Conservation (phyloP, 208 protist species). For the Crithidia thermophila region DNA sequence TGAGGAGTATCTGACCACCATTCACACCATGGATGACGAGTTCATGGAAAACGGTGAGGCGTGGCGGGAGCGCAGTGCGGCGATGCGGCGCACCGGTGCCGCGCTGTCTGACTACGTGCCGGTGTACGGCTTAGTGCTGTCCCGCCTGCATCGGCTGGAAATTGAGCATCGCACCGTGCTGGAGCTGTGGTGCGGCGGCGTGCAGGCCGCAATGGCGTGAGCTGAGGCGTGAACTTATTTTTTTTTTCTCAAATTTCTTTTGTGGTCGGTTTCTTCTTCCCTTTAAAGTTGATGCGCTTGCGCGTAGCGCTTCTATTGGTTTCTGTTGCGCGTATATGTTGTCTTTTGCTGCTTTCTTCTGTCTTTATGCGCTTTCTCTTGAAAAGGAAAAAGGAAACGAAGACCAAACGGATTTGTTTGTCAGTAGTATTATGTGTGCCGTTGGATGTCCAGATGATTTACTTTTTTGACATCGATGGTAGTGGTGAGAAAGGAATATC, state of each 20-base stretch:
- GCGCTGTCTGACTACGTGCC: slow-evolving; percentile 72
- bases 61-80: slow-evolving; percentile 10
- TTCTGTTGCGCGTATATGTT: too few relatives aligned
- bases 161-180: slow-evolving; percentile 81
- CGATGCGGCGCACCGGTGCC: slow-evolving; percentile 3
- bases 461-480: too few relatives aligned
- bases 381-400: too few relatives aligned
- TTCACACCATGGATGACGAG: slow-evolving; percentile 58
- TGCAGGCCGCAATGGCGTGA: background rate
- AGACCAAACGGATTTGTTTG: too few relatives aligned
- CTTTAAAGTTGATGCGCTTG: too few relatives aligned
- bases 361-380: too few relatives aligned
- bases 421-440: too few relatives aligned
- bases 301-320: too few relatives aligned
- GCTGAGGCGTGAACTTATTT: background rate
- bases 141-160: slow-evolving; percentile 72
- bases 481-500: too few relatives aligned
- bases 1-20: slow-evolving; percentile 54
- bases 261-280: background rate
- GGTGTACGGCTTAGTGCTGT: slow-evolving; percentile 74
- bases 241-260: slow-evolving; percentile 13
- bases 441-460: too few relatives aligned
- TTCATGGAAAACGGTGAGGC: slow-evolving; percentile 24
- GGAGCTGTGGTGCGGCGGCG: slow-evolving; percentile 60
- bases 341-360: too few relatives aligned